These are phyloP conservation scores for Fusarium sterilihyphosum DNA, from an alignment of 2,329 filamentous ascomycete genomes.

Conservation along the genomic window DNA sequence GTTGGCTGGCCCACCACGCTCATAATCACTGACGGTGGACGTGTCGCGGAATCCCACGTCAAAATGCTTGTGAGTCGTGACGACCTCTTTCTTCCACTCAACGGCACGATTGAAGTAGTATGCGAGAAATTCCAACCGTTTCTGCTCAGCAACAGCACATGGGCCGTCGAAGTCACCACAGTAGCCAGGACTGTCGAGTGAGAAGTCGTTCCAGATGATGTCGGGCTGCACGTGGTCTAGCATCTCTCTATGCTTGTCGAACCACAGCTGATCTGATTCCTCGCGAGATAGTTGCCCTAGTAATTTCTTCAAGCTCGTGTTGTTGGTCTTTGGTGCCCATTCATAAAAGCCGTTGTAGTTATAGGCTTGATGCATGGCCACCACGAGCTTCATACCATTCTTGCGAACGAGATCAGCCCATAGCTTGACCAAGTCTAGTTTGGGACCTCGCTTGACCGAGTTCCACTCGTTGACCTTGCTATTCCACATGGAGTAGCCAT, in stretches of 20 bases:
- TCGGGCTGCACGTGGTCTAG: slow-evolving; percentile 12
- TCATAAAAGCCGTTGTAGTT: slow-evolving; percentile 20
- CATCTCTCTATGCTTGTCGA: slow-evolving; percentile 15
- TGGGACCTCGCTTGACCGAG: slow-evolving; percentile 5
- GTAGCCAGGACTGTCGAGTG: neutral
- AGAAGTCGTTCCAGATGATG: slow-evolving; percentile 22
- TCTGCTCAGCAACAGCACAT: slow-evolving; percentile 8
- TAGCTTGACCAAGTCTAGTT: slow-evolving; percentile 4
- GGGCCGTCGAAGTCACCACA: neutral
- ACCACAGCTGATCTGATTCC: slow-evolving; percentile 1
- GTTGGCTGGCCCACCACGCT: slow-evolving; percentile 5
- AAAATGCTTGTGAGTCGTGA: slow-evolving; percentile 12
- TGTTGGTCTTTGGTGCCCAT: slow-evolving; percentile 9
- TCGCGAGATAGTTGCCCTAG: neutral
- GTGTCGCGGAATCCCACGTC: slow-evolving; percentile 17
- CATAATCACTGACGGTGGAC: slow-evolving; percentile 8
- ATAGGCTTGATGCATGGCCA: slow-evolving; percentile 23
- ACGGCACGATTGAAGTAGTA: slow-evolving; percentile 17
- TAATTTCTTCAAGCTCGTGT: slow-evolving; percentile 1
- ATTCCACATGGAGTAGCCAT: slow-evolving; percentile 23
- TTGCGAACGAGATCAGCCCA: slow-evolving; percentile 5
- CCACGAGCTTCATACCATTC: slow-evolving; percentile 18
- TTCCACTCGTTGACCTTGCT: slow-evolving; percentile 24
- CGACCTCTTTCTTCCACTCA: slow-evolving; percentile 9
- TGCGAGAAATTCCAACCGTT: neutral